phyloP scores from a whole-genome alignment of 2,329 filamentous ascomycete genomes.

The Aspergillus sergii region DNA sequence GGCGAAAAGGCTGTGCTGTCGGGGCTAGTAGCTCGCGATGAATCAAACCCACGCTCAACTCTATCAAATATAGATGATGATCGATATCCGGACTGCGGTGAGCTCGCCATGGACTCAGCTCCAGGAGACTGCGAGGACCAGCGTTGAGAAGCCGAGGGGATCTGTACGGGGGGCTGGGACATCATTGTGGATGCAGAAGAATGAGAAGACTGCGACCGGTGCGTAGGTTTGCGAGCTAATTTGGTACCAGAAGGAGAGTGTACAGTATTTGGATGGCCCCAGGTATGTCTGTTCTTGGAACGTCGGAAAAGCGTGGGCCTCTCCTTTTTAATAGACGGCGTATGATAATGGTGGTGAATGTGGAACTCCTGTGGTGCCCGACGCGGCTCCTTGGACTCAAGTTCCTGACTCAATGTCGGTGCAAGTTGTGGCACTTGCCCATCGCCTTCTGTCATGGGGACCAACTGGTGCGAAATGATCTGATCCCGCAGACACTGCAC shows the following conservation, averaged over 20 bases:
- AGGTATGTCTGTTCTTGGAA: conserved; percentile 71
- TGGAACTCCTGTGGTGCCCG: conserved; percentile 74
- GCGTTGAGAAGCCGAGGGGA: conserved; percentile 48
- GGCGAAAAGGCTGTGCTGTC: conserved; percentile 71
- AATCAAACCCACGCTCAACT: conserved; percentile 63
- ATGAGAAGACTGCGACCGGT: conserved; percentile 41
- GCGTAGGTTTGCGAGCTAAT: conserved; percentile 32
- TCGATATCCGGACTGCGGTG: conserved; percentile 73
- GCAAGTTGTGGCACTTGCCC: conserved; percentile 35
- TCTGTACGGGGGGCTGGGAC: conserved; percentile 63
- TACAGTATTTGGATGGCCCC: conserved; percentile 58
- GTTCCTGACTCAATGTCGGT: conserved; percentile 70
- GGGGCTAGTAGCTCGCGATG: conserved; percentile 78
- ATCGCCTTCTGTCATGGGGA: conserved; percentile 30
- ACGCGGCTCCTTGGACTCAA: conserved; percentile 56
- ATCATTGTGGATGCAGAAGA: conserved; percentile 62
- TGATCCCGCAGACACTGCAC: conserved; percentile 85
- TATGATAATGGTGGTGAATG: conserved; percentile 93
- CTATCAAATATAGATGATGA: conserved; percentile 79
- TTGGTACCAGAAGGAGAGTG: conserved; percentile 34
- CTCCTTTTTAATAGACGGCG: conserved; percentile 62
- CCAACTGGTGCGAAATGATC: conserved; percentile 72
- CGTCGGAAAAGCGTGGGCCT: conserved; percentile 58
- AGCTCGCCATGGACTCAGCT: conserved; percentile 72
- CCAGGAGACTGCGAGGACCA: conserved; percentile 46